Evolutionary conservation across 1,284 basidiomycete genomes (phyloP).

Genomic region (Fomitopsis schrenkii): DNA sequence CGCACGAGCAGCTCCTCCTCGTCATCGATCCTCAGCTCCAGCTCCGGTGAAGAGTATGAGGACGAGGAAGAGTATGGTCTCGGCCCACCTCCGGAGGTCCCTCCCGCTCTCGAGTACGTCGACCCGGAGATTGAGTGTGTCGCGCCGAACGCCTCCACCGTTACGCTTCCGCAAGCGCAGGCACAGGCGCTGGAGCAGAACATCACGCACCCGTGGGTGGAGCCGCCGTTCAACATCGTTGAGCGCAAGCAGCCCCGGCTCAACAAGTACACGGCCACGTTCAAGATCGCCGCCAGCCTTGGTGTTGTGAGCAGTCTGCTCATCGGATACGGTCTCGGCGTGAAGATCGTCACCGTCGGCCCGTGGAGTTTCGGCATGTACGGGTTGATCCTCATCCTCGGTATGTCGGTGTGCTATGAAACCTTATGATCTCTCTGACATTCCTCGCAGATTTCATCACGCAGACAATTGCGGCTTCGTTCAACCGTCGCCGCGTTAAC

Average conservation of each 20-base stretch:
- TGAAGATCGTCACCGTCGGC: conserved; percentile 9
- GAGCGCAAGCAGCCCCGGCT: conserved; percentile 7
- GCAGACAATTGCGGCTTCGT: conserved; percentile 13
- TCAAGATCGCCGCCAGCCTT: conserved; percentile 9
- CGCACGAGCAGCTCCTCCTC: neutral
- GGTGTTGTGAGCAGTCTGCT: conserved; percentile 7
- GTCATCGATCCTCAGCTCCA: neutral
- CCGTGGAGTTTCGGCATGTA: conserved; percentile 13
- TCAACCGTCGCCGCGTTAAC: conserved; percentile 11
- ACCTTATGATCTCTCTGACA: neutral
- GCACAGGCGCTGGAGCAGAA: conserved; percentile 6
- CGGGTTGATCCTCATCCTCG: conserved; percentile 8
- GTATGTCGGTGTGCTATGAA: neutral
- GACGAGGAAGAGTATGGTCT: conserved; percentile 7
- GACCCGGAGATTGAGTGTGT: conserved; percentile 12
- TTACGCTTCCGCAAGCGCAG: conserved; percentile 7
- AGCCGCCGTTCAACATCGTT: conserved; percentile 13
- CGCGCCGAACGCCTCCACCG: conserved; percentile 9
- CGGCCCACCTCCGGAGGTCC: conserved; percentile 5
- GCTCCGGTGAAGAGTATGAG: neutral
- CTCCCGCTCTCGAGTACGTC: conserved; percentile 11
- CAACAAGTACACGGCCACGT: conserved; percentile 4
- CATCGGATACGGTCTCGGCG: conserved; percentile 8
- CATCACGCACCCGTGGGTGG: conserved; percentile 9
- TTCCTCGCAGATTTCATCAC: conserved; percentile 11